Percentiles rank a stretch among this genome's conserved stretches.
phyloP scores from a whole-genome alignment of 2,329 filamentous ascomycete genomes.

The Macrophomina pseudophaseolina region DNA sequence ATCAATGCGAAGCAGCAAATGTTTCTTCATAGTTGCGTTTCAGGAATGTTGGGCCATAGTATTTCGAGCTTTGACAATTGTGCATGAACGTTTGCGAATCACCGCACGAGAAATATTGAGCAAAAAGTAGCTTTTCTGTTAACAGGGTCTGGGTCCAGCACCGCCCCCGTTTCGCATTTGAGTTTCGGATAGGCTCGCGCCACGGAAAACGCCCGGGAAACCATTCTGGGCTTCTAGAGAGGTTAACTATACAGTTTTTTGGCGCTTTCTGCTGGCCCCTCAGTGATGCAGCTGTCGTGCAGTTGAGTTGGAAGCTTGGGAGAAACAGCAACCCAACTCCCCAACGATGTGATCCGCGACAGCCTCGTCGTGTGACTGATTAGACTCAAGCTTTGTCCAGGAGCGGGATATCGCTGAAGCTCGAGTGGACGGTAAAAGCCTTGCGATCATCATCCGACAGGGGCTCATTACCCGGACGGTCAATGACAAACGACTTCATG shows the following conservation, averaged over 20 bases:
- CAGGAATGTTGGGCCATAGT: neutral
- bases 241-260: neutral
- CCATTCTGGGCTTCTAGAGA: neutral
- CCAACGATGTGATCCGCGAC: neutral
- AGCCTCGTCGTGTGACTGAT: conserved; percentile 14
- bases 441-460: conserved; percentile 45
- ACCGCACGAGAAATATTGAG: neutral
- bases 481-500: conserved; percentile 51
- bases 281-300: neutral
- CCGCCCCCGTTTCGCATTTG: neutral
- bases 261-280: neutral
- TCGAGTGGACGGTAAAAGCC: conserved; percentile 23
- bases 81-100: conserved; percentile 4
- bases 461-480: conserved; percentile 72
- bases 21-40: neutral
- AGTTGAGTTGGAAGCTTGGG: neutral
- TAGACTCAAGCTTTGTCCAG: conserved; percentile 12
- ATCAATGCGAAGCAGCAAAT: neutral
- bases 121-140: neutral
- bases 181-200: neutral
- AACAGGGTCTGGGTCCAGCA: neutral
- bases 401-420: conserved; percentile 24
- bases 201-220: neutral
- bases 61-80: neutral
- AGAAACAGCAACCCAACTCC: neutral